phyloP scores from a whole-genome alignment of 106 monocot species.

The Agapanthus africanus region DNA sequence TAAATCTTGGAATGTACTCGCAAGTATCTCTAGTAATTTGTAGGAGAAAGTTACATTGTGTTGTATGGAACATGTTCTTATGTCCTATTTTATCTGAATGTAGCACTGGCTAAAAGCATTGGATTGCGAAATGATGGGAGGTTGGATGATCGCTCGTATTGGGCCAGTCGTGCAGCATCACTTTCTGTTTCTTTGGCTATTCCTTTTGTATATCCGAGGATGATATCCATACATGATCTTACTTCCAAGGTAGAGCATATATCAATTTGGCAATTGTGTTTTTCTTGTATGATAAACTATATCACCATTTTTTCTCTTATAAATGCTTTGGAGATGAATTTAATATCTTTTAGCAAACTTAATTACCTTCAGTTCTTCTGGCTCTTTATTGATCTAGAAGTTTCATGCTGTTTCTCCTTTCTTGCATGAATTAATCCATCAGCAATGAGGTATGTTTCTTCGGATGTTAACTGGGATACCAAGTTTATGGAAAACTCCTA shows the following conservation, averaged over 20 bases:
- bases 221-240: slow-evolving; percentile 81
- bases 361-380: background rate
- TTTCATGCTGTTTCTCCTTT: background rate
- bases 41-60: background rate
- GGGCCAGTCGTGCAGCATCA: slow-evolving; percentile 50
- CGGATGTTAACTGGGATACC: background rate
- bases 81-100: background rate
- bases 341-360: background rate
- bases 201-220: slow-evolving; percentile 89
- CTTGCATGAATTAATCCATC: background rate
- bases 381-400: background rate
- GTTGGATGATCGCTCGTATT: slow-evolving; percentile 90
- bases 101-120: slow-evolving; percentile 69
- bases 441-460: background rate
- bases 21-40: background rate
- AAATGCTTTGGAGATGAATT: background rate
- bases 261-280: background rate
- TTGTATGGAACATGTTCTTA: background rate
- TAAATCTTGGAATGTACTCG: background rate
- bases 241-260: slow-evolving; percentile 74
- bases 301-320: background rate
- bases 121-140: slow-evolving; percentile 88
- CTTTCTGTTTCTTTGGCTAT: slow-evolving; percentile 59
- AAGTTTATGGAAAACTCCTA: background rate
- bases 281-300: background rate